phyloP scores from a whole-genome alignment of 225 moss, liverwort and hornwort genomes.

The Sphagnum contortum region DNA sequence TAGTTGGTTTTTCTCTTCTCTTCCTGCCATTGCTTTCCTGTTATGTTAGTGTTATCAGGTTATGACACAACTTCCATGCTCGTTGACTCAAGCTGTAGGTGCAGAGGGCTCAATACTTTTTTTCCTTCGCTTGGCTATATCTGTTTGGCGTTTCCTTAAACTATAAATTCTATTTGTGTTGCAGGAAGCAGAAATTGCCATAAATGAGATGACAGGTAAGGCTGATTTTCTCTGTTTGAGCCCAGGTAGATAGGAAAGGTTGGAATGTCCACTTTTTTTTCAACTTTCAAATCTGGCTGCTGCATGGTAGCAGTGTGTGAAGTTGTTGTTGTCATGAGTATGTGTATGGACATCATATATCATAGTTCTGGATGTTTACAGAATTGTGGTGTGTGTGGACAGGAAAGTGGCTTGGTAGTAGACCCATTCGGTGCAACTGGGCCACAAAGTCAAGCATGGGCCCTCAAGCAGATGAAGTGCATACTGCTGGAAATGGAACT shows the following conservation, averaged over 20 bases:
- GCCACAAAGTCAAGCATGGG: constrained; percentile 90
- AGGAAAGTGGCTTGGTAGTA: constrained; percentile 99
- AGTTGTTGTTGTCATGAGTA: constrained; percentile 4
- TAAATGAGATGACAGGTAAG: constrained; percentile 94
- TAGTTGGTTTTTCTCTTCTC: no score
- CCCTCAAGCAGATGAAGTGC: constrained; percentile 52
- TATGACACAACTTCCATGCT: no score
- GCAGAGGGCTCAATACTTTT: no score
- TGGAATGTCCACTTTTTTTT: no score
- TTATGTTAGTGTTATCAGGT: no score
- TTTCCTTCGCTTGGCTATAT: no score
- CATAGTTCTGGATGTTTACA: no score
- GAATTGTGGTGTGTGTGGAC: not conserved
- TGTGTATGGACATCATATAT: no score
- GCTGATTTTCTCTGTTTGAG: constrained; percentile 1
- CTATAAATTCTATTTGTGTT: constrained; percentile 5
- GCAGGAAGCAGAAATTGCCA: constrained; percentile 98
- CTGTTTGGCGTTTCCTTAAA: not conserved
- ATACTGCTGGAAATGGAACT: constrained; percentile 39
- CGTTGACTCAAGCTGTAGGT: no score
- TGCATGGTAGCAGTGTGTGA: not conserved
- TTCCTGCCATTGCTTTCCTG: no score
- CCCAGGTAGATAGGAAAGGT: no score
- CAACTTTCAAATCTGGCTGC: no score
- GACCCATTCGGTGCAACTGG: constrained; percentile 99